phyloP scores from a whole-genome alignment of 768 basidiomycete species.

The Lactarius deliciosus region DNA sequence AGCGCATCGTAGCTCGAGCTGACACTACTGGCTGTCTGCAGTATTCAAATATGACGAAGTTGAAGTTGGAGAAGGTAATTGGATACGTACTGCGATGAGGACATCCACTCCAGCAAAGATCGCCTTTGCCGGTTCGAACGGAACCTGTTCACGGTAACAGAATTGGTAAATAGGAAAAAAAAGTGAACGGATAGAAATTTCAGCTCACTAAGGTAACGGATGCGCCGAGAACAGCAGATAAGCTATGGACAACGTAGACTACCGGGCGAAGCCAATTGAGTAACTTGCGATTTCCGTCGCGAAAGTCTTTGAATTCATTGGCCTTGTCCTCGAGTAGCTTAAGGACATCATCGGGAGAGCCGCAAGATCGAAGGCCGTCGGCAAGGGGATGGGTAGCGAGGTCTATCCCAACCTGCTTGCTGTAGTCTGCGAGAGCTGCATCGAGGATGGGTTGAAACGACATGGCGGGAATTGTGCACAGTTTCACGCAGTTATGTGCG shows the following conservation, averaged over 20 bases:
- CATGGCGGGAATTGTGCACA: no score
- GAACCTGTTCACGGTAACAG: background rate
- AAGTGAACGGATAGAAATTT: no score
- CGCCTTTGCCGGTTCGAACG: slow-evolving; percentile 3
- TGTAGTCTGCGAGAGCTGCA: background rate
- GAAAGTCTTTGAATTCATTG: background rate
- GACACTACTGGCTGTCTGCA: background rate
- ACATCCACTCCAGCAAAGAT: slow-evolving; percentile 6
- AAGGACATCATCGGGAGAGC: background rate
- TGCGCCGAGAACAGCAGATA: background rate
- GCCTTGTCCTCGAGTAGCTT: background rate
- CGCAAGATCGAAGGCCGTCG: background rate
- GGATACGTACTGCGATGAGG: slow-evolving; percentile 1
- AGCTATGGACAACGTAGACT: background rate
- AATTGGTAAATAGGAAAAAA: background rate
- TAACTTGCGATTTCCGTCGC: background rate
- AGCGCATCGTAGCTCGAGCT: background rate
- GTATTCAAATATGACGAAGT: background rate
- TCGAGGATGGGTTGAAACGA: background rate
- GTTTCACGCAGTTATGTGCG: no score
- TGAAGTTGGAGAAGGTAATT: background rate
- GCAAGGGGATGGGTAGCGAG: background rate
- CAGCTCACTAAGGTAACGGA: background rate
- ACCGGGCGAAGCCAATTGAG: background rate
- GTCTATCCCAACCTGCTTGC: background rate